Conservation (phyloP, 257 asterid species). For the Solanum habrochaites region DNA sequence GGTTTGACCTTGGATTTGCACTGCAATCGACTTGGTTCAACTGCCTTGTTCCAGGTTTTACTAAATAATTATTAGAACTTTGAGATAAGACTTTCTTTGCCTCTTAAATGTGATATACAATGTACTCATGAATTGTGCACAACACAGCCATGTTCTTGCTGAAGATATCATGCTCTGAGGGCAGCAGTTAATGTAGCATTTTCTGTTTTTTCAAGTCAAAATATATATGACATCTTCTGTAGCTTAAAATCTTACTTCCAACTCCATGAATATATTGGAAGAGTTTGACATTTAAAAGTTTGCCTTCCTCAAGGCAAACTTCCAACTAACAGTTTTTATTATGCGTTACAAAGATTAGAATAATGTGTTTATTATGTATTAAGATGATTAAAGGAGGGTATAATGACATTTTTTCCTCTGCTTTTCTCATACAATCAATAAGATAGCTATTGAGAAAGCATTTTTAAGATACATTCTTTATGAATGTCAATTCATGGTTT, state of each 20-base stretch:
- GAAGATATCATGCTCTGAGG: not conserved
- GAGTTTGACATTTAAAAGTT: not conserved
- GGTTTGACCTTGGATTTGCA: slow-evolving; percentile 78
- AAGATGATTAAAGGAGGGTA: not conserved
- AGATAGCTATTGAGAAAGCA: not conserved
- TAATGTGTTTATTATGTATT: not conserved
- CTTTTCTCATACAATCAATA: not conserved
- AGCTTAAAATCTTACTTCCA: not conserved
- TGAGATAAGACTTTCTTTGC: not conserved
- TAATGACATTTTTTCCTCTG: not conserved
- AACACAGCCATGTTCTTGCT: not conserved
- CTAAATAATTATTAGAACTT: not conserved
- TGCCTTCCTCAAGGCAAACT: not conserved
- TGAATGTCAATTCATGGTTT: not conserved
- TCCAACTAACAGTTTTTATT: not conserved
- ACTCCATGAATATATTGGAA: not conserved
- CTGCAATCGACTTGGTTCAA: slow-evolving; percentile 69
- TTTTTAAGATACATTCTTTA: not conserved
- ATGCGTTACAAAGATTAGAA: not conserved
- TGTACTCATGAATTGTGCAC: not conserved
- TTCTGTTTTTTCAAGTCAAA: not conserved
- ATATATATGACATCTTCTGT: not conserved
- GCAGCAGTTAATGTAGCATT: not conserved
- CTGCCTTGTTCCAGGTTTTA: slow-evolving; percentile 69
- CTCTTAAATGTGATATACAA: not conserved